Conservation (phyloP, 1,284 basidiomycete species). For the Sporisorium iseilematis-ciliati region DNA sequence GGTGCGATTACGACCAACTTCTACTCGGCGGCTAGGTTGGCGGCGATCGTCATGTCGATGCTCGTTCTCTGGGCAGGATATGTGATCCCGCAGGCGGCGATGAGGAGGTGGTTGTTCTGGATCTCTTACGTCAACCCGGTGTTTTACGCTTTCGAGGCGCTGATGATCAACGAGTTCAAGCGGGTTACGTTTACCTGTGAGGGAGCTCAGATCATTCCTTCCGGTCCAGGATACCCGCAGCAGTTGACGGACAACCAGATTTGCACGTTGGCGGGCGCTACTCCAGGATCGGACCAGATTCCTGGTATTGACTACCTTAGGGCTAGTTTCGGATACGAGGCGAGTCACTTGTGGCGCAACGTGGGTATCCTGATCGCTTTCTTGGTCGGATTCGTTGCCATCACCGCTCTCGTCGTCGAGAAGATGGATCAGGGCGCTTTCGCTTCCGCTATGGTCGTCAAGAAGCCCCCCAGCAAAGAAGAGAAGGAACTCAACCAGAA, state of each 20-base stretch:
- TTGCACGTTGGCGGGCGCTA: conserved; percentile 72
- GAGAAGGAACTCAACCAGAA: conserved; percentile 50
- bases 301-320: conserved; percentile 73
- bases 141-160: conserved; percentile 82
- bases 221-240: conserved; percentile 40
- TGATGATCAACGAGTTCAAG: conserved; percentile 73
- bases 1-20: conserved; percentile 56
- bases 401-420: conserved; percentile 54
- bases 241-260: conserved; percentile 59
- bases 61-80: conserved; percentile 62
- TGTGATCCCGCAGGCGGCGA: conserved; percentile 71
- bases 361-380: conserved; percentile 71
- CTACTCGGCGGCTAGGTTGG: conserved; percentile 56
- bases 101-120: conserved; percentile 92
- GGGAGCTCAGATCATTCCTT: conserved; percentile 47
- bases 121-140: conserved; percentile 70
- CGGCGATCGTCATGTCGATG: conserved; percentile 56
- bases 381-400: conserved; percentile 59
- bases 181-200: conserved; percentile 51
- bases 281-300: conserved; percentile 70
- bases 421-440: conserved; percentile 56
- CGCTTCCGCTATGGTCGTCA: conserved; percentile 65
- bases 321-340: conserved; percentile 77
- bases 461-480: conserved; percentile 51
- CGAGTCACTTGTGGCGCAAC: conserved; percentile 72